phyloP scores from a whole-genome alignment of 441 rosid genomes.

The Pelargonium citronellum region DNA sequence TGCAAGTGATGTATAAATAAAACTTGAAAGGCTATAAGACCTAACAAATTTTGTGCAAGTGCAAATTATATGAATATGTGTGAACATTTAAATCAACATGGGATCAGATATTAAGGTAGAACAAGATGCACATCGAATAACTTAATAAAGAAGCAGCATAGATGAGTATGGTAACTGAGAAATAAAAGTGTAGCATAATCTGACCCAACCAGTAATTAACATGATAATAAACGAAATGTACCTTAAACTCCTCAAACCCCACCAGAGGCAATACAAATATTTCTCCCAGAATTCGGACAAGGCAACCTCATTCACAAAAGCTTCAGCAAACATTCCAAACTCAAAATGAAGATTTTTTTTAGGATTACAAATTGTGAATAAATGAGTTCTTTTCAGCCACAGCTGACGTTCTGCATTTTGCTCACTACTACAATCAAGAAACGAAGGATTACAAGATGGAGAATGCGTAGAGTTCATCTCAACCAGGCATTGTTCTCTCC shows the following conservation, averaged over 20 bases:
- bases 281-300: conserved; percentile 52
- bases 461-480: conserved; percentile 30
- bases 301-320: conserved; percentile 56
- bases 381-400: conserved; percentile 57
- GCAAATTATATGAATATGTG: neutral
- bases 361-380: conserved; percentile 58
- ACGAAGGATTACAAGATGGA: conserved; percentile 38
- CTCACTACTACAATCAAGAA: conserved; percentile 58
- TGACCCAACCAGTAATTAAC: conserved; percentile 3
- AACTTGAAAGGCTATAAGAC: neutral
- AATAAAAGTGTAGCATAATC: neutral
- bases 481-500: conserved; percentile 48
- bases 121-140: neutral
- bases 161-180: neutral
- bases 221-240: conserved; percentile 17
- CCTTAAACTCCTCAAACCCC: conserved; percentile 96
- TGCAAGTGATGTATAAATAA: neutral
- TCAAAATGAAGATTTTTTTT: conserved; percentile 28
- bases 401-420: conserved; percentile 25
- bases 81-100: neutral
- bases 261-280: conserved; percentile 90
- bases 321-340: conserved; percentile 67
- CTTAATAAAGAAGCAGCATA: neutral
- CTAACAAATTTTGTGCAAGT: neutral
- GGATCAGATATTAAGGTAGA: neutral